These are phyloP conservation scores for Triticum timopheevii DNA, from an alignment of 176 grass and related monocot species.

Conservation along the genomic window DNA sequence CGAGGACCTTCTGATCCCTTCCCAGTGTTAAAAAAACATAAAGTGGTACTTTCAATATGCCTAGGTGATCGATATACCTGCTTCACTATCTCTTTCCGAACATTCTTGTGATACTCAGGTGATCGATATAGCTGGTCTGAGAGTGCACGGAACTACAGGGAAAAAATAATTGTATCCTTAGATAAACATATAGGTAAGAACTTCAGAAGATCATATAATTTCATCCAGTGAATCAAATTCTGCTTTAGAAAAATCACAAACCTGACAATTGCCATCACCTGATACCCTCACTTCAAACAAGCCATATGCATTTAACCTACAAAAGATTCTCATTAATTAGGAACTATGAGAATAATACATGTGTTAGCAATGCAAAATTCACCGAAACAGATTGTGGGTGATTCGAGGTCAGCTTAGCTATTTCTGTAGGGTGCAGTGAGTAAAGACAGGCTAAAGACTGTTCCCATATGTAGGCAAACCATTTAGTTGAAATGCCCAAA, in stretches of 20 bases:
- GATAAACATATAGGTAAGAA: constrained; percentile 8
- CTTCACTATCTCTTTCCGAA: constrained; percentile 95
- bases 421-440: neutral
- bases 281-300: constrained; percentile 87
- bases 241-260: constrained; percentile 25
- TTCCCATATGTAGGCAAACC: neutral
- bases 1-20: no score
- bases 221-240: constrained; percentile 11
- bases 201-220: constrained; percentile 11
- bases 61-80: constrained; percentile 53
- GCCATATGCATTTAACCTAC: constrained; percentile 86
- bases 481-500: neutral
- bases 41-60: neutral
- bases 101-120: constrained; percentile 87
- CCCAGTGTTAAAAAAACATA: neutral
- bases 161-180: constrained; percentile 13
- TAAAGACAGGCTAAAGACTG: constrained; percentile 26
- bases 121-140: constrained; percentile 92
- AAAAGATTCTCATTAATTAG: constrained; percentile 26
- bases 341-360: neutral
- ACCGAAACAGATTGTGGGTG: constrained; percentile 16
- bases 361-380: neutral
- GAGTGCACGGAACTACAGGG: constrained; percentile 87
- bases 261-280: constrained; percentile 99
- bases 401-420: neutral